Percentiles rank a stretch among this genome's conserved stretches.
Conservation (phyloP, 106 monocot species). For the Vanilla planifolia region DNA sequence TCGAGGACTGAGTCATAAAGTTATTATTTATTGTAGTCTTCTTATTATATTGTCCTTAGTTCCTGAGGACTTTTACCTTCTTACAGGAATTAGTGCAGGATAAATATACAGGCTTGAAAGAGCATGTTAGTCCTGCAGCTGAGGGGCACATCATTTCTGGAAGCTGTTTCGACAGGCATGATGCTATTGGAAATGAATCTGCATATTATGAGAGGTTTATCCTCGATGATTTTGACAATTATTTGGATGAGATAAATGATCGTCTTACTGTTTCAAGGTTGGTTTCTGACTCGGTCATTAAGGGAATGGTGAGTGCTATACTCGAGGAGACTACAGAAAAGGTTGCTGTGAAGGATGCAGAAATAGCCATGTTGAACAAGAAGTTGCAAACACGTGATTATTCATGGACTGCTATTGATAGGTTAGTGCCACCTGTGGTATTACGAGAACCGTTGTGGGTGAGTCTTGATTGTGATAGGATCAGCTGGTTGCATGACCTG, state of each 20-base stretch:
- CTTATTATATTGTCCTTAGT: neutral
- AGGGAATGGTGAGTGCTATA: constrained; percentile 67
- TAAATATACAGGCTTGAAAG: constrained; percentile 10
- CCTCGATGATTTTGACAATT: constrained; percentile 66
- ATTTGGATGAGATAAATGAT: constrained; percentile 70
- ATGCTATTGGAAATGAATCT: constrained; percentile 31
- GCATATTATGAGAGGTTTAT: constrained; percentile 51
- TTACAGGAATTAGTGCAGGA: constrained; percentile 11
- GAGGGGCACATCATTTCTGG: constrained; percentile 11
- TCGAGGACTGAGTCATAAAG: neutral
- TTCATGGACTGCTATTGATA: neutral
- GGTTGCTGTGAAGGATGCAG: constrained; percentile 52
- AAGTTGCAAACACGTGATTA: constrained; percentile 26
- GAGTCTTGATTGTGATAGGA: neutral
- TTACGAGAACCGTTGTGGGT: constrained; percentile 4
- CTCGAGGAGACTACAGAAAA: constrained; percentile 51
- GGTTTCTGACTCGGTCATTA: constrained; percentile 66
- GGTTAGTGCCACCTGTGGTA: neutral
- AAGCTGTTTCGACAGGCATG: constrained; percentile 24
- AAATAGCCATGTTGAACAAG: constrained; percentile 29
- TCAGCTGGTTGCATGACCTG: neutral
- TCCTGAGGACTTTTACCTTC: neutral
- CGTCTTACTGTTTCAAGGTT: constrained; percentile 57
- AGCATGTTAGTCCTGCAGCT: constrained; percentile 2
- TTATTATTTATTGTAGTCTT: neutral